Evolutionary conservation across 1,284 basidiomycete genomes (phyloP), one percentile per base, ranked within the genome.

Genomic region (Irpex rosettiformis): DNA sequence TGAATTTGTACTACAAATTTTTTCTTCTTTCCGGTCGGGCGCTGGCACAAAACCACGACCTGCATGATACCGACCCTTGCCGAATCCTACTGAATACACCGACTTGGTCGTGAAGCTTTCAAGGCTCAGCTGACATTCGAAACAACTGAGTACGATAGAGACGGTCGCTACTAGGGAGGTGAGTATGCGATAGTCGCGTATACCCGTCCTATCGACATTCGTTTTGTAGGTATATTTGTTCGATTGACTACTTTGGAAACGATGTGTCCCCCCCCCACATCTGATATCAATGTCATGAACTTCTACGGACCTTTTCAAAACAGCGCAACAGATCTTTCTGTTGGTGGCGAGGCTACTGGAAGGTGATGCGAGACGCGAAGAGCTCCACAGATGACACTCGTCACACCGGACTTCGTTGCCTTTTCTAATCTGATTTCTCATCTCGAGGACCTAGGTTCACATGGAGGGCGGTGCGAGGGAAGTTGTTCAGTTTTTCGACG

Each of bases 261-360:
- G 43, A 18, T 8, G 8, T 18, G 16, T 45, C 18, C 21, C 21
- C 43, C 18, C 21, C 21, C 43, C 16, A 18, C 43, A 45, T 22
- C n/a, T n/a, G 16, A n/a, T 18, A 37, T 4, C 2, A 4, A 45
- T 18, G 21, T 10, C 27, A n/a, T 51, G 24, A 51, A 27, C 24
- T 16, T 16, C 48, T 16, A 13, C 10, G 48, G 24, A 27, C 22
- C 24, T 28, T 51, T 7, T 51, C 48, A 13, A 11, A 24, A 10
- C 27, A 24, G 48, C 27, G 7, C 21, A 51, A 51, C 48, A 51
- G 48, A 51, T 51, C n/a, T 51, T 51, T 51, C 48, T 51, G 48
- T 27, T 28, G 48, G 48, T 51, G 48, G 48, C 48, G 48, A n/a
- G 48, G 21, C 43, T n/a, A 37, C 33, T 11, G 16, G 33, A 37